phyloP scores from a whole-genome alignment of 352 stramenopile species.

The Phytophthora idaei region DNA sequence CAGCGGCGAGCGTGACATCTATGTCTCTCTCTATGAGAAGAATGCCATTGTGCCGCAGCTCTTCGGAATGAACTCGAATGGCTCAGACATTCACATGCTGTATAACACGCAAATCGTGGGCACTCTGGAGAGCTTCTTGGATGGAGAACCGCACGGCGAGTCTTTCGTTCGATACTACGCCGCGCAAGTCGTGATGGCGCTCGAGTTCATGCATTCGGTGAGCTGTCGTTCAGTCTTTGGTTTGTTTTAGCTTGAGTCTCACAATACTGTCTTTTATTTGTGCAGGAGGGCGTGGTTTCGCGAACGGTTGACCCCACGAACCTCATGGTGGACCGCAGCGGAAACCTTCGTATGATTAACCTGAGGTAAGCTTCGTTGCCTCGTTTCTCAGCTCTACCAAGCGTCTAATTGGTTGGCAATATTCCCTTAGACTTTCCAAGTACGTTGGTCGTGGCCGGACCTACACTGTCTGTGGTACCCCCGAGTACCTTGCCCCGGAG shows the following conservation, averaged over 20 bases:
- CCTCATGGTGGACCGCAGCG: constrained; percentile 78
- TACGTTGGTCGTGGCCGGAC: constrained; percentile 85
- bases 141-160: constrained; percentile 70
- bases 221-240: constrained; percentile 1
- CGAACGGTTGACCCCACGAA: constrained; percentile 82
- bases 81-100: constrained; percentile 86
- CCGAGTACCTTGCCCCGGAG: constrained; percentile 85
- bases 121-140: constrained; percentile 79
- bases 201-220: constrained; percentile 86
- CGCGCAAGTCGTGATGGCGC: constrained; percentile 79
- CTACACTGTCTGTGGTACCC: constrained; percentile 87
- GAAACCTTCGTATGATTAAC: constrained; percentile 86
- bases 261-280: constrained; percentile 4
- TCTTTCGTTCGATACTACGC: constrained; percentile 87
- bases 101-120: constrained; percentile 85
- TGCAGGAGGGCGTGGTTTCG: constrained; percentile 79
- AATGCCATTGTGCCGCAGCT: constrained; percentile 76
- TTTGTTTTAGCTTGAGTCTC: neutral
- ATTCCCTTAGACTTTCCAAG: constrained; percentile 66
- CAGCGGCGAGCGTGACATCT: constrained; percentile 82
- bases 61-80: constrained; percentile 70
- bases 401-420: neutral
- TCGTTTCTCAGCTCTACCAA: neutral
- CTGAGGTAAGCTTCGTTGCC: constrained; percentile 49
- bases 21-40: constrained; percentile 80